Percentiles rank a stretch among this genome's conserved stretches.
These are phyloP conservation scores for Hericium alpestre DNA, from an alignment of 768 basidiomycete genomes.

Conservation along the genomic window DNA sequence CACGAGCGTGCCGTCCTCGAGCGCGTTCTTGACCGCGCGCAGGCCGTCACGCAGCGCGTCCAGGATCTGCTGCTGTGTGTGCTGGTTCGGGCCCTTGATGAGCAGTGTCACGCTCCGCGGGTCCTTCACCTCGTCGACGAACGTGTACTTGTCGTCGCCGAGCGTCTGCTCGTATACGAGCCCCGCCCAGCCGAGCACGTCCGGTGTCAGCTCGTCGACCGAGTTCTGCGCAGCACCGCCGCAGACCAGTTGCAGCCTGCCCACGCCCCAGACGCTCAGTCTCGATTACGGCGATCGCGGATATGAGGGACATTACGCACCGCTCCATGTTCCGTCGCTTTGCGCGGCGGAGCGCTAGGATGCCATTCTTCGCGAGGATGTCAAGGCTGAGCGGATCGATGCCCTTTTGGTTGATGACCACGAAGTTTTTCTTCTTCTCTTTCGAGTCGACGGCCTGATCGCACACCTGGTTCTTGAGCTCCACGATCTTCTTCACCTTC, in stretches of 20 bases:
- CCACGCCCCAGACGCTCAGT: too few relatives aligned
- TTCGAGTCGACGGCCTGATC: slow-evolving; percentile 81
- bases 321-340: slow-evolving; percentile 99
- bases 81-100: slow-evolving; percentile 94
- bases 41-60: slow-evolving; percentile 97
- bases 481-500: slow-evolving; percentile 91
- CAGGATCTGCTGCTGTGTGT: slow-evolving; percentile 93
- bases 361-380: slow-evolving; percentile 92
- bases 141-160: slow-evolving; percentile 98
- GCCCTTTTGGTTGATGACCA: slow-evolving; percentile 97
- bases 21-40: slow-evolving; percentile 90
- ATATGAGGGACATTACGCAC: slow-evolving; percentile 30
- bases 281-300: not conserved
- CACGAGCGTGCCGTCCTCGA: slow-evolving; percentile 81
- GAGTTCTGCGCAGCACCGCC: slow-evolving; percentile 97
- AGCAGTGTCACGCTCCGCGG: slow-evolving; percentile 93
- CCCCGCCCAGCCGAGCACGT: slow-evolving; percentile 92
- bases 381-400: slow-evolving; percentile 96
- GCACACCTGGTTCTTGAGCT: slow-evolving; percentile 92
- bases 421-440: slow-evolving; percentile 79
- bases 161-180: slow-evolving; percentile 98
- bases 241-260: slow-evolving; percentile 82
- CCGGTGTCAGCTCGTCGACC: slow-evolving; percentile 88
- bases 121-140: slow-evolving; percentile 91
- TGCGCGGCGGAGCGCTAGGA: slow-evolving; percentile 85